Base-by-base conservation (phyloP, 257 asterid genomes). In the Scutellaria galericulata region DNA sequence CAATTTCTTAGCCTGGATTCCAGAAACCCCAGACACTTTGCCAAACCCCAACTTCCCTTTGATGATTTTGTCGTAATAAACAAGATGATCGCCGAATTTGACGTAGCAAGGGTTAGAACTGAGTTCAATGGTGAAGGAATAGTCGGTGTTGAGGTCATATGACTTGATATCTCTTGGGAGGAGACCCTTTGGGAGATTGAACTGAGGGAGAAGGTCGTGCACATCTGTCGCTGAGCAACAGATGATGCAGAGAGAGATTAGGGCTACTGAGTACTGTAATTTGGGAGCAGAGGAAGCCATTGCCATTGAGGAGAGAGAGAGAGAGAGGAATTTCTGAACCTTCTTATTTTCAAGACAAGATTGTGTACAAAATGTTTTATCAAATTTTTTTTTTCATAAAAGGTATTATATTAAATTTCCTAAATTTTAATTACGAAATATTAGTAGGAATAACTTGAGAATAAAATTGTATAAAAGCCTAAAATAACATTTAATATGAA, bases 1-100 rank as follows among this genome's bases (percentile, higher is more conserved):
- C 40, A 85, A 48, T 61, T 86, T 80, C 78, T 83, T 89, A 0
- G 94, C 96, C 76, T 83, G 94, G 42, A 92, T 88, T 13, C 98
- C 98, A 0, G 90, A 83, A 35, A 92, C 92, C 11, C 68, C 88
- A 1, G 75, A 85, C 1, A 92, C 96, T 54, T 70, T 70, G 8
- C 96, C 96, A 18, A 61, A 78, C 0, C 72, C 84, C 68, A 91
- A 42, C 61, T 91, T 89, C 44, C 98, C 98, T 11, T 66, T 80
- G 27, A 92, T 70, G 44, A 71, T 63, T 5, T 20, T 70, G 18
- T 88, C 92, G 47, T 84, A 92, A 63, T 80, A 86, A 46, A 87
- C 96, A 37, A 79, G 27, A 27, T 91, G 93, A 48, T 78, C 88
- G 9, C 64, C 37, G 87, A 90, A 88, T 22, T 71, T 72, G 52